These are phyloP conservation scores for Ricinus communis DNA, from an alignment of 345 rosid genomes.

Conservation along the genomic window DNA sequence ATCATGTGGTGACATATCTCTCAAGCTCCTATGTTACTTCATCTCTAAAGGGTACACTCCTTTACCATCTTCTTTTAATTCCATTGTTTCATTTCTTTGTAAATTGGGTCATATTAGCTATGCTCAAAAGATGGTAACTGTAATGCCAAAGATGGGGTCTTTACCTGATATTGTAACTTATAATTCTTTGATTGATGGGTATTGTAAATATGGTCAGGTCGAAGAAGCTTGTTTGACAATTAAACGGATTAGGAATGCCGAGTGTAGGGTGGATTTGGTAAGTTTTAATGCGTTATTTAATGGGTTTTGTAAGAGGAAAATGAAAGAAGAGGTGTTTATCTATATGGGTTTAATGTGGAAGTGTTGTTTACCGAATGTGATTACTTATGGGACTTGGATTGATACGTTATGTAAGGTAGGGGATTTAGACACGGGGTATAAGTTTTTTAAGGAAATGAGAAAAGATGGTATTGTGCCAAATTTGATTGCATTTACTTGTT, in stretches of 20 bases:
- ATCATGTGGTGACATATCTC: slow-evolving; percentile 38
- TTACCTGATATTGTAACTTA: slow-evolving; percentile 40
- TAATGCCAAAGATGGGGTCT: slow-evolving; percentile 37
- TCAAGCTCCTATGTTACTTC: slow-evolving; percentile 38
- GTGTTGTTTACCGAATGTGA: slow-evolving; percentile 39
- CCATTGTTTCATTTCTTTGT: slow-evolving; percentile 35
- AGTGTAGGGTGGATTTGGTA: slow-evolving; percentile 38
- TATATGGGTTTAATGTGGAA: slow-evolving; percentile 48
- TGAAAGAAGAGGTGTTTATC: slow-evolving; percentile 33
- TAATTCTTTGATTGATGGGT: slow-evolving; percentile 47
- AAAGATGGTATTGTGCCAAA: slow-evolving; percentile 37
- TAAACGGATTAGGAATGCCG: slow-evolving; percentile 27
- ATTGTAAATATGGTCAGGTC: slow-evolving; percentile 32
- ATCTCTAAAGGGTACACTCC: slow-evolving; percentile 42
- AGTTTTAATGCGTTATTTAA: slow-evolving; percentile 46
- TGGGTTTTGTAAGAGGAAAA: slow-evolving; percentile 44
- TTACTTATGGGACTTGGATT: slow-evolving; percentile 44
- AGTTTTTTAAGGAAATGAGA: slow-evolving; percentile 35
- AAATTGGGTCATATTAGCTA: slow-evolving; percentile 31
- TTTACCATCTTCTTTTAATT: slow-evolving; percentile 47
- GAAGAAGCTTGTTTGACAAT: slow-evolving; percentile 31
- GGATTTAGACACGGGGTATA: slow-evolving; percentile 30
- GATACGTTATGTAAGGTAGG: slow-evolving; percentile 40
- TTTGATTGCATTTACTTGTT: slow-evolving; percentile 44
- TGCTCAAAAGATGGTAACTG: slow-evolving; percentile 31